phyloP scores from a whole-genome alignment of 78 protist genomes.

The Blattamonas nauphoetae region DNA sequence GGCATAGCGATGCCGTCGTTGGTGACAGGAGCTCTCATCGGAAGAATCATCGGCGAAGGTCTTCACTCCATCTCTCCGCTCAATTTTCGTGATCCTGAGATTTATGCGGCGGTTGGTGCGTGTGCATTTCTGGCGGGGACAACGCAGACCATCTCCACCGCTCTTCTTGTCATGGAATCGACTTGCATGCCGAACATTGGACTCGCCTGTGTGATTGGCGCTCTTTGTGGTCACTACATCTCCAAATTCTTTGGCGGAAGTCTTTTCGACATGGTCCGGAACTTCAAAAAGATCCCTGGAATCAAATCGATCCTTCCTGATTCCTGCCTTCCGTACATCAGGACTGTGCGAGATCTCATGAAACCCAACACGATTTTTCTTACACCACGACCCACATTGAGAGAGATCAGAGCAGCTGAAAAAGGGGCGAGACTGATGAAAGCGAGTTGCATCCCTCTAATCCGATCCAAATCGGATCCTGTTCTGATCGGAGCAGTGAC shows the following conservation, averaged over 20 bases:
- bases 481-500: background rate
- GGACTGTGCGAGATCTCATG: background rate
- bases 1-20: background rate
- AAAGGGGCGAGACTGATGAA: background rate
- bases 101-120: background rate
- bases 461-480: background rate
- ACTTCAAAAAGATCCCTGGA: background rate
- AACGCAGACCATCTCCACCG: slow-evolving; percentile 9
- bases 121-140: background rate
- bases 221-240: background rate
- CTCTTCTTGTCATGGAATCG: background rate
- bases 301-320: background rate
- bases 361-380: background rate
- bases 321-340: background rate
- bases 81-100: background rate
- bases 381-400: background rate
- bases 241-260: background rate
- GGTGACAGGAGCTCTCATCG: background rate
- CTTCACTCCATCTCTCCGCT: background rate
- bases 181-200: background rate
- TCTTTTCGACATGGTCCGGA: background rate
- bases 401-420: background rate
- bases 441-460: background rate
- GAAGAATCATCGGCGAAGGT: background rate
- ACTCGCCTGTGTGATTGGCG: background rate